A percentile compares a stretch with the other conserved stretches of the same genome.
phyloP scores from a whole-genome alignment of 176 grass and related monocot genomes.

The Zoysia japonica region DNA sequence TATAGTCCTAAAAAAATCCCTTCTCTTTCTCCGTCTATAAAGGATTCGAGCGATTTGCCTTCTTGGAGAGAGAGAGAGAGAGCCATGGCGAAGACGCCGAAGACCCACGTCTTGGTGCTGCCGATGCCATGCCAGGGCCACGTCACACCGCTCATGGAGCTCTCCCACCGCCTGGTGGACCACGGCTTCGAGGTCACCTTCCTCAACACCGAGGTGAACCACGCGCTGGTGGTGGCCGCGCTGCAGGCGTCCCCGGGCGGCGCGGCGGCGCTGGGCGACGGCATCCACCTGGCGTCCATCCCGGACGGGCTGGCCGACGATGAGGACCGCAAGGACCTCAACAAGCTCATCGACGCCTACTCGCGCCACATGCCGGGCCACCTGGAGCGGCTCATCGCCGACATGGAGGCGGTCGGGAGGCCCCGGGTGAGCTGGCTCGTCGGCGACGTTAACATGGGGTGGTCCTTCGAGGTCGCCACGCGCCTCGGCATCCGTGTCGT shows the following conservation, averaged over 20 bases:
- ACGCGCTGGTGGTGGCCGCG: slow-evolving; percentile 38
- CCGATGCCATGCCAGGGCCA: slow-evolving; percentile 74
- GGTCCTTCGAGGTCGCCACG: slow-evolving; percentile 56
- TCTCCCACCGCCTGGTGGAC: slow-evolving; percentile 65
- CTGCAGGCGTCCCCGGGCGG: slow-evolving; percentile 21
- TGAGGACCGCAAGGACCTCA: slow-evolving; percentile 70
- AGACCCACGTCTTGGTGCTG: slow-evolving; percentile 50
- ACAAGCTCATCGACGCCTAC: slow-evolving; percentile 57
- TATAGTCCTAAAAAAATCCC: no score
- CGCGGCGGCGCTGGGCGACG: slow-evolving; percentile 6
- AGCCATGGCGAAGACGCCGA: slow-evolving; percentile 44
- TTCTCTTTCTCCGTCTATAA: no score
- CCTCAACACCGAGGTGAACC: slow-evolving; percentile 73
- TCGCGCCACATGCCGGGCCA: slow-evolving; percentile 22
- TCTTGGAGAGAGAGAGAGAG: background rate
- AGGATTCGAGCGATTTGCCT: no score
- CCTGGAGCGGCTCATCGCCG: slow-evolving; percentile 44
- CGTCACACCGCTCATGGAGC: slow-evolving; percentile 70
- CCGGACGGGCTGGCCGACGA: slow-evolving; percentile 61
- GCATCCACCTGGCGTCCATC: slow-evolving; percentile 59
- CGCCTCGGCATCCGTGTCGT: slow-evolving; percentile 48
- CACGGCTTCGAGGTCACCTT: slow-evolving; percentile 82
- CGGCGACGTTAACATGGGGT: slow-evolving; percentile 62
- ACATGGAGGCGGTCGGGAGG: slow-evolving; percentile 21
- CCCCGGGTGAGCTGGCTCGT: slow-evolving; percentile 52